Evolutionary conservation across 139 green algal species (phyloP).

Genomic region (Asterochloris sp.): DNA sequence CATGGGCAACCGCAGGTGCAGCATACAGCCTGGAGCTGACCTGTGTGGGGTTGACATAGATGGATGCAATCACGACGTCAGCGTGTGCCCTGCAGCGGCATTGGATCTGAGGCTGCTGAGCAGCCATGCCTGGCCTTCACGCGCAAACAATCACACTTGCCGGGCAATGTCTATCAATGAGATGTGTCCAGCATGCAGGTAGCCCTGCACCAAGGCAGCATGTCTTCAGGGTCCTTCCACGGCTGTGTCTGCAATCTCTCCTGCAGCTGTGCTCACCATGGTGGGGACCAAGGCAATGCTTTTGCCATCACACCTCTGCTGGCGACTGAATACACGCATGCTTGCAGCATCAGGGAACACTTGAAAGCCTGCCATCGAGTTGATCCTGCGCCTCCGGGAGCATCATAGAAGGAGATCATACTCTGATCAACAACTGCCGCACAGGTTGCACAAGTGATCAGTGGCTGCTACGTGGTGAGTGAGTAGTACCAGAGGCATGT

Average conservation of each 20-base stretch:
- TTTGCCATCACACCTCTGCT: slow-evolving; percentile 53
- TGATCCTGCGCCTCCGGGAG: too few species aligned
- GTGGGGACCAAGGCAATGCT: slow-evolving; percentile 91
- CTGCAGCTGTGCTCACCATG: slow-evolving; percentile 65
- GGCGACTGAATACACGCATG: slow-evolving; percentile 73
- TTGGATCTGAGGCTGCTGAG: background rate
- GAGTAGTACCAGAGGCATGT: too few species aligned
- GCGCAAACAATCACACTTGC: slow-evolving; percentile 26
- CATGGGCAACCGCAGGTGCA: too few species aligned
- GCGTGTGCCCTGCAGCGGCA: slow-evolving; percentile 48
- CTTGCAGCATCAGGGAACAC: slow-evolving; percentile 43
- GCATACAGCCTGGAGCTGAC: slow-evolving; percentile 20
- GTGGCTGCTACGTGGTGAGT: too few species aligned
- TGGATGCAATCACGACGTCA: slow-evolving; percentile 87
- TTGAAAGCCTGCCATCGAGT: slow-evolving; percentile 8
- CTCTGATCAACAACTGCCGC: too few species aligned
- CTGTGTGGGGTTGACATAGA: slow-evolving; percentile 98
- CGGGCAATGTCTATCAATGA: slow-evolving; percentile 73
- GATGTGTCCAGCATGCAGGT: slow-evolving; percentile 92
- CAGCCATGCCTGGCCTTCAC: background rate
- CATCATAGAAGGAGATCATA: too few species aligned
- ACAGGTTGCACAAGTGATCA: too few species aligned
- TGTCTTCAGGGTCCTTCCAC: background rate
- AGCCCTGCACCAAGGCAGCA: slow-evolving; percentile 61
- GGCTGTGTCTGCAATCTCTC: background rate